Conservation (phyloP, 257 asterid genomes). For the Thymus quinquecostatus region DNA sequence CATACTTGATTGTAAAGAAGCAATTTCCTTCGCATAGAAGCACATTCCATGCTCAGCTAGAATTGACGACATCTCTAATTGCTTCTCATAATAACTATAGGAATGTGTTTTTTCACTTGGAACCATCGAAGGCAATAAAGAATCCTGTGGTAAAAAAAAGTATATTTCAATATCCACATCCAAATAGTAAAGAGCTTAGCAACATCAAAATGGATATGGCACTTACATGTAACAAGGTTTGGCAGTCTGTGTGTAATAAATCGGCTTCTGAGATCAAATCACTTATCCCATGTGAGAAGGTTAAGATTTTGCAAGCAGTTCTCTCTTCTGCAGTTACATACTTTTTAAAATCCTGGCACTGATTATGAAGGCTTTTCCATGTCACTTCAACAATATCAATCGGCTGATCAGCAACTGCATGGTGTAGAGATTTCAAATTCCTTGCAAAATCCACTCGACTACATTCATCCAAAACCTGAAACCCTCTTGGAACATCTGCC, state of each 20-base stretch:
- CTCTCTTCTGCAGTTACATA: conserved; percentile 71
- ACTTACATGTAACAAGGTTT: conserved; percentile 56
- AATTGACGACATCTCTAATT: conserved; percentile 69
- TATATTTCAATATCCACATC: conserved; percentile 28
- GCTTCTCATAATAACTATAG: conserved; percentile 64
- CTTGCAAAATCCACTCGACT: conserved; percentile 63
- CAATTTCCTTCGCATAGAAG: conserved; percentile 64
- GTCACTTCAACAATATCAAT: conserved; percentile 61
- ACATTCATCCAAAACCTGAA: conserved; percentile 81
- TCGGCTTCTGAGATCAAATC: conserved; percentile 80
- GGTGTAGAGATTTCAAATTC: conserved; percentile 38
- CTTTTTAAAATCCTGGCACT: conserved; percentile 44
- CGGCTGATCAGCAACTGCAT: conserved; percentile 34
- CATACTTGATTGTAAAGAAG: conserved; percentile 45
- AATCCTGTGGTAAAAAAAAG: conserved; percentile 60
- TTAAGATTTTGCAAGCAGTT: conserved; percentile 49
- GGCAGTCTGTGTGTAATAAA: conserved; percentile 64
- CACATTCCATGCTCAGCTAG: conserved; percentile 83
- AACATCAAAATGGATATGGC: conserved; percentile 14
- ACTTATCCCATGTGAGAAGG: conserved; percentile 53
- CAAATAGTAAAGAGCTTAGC: conserved; percentile 25
- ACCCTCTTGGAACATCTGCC: conserved; percentile 48
- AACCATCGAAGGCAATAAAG: conserved; percentile 40
- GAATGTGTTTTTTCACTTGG: conserved; percentile 49
- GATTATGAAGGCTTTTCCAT: conserved; percentile 66